phyloP scores from a whole-genome alignment of 2,329 filamentous ascomycete species.

The Dendrostoma leiphaemia region DNA sequence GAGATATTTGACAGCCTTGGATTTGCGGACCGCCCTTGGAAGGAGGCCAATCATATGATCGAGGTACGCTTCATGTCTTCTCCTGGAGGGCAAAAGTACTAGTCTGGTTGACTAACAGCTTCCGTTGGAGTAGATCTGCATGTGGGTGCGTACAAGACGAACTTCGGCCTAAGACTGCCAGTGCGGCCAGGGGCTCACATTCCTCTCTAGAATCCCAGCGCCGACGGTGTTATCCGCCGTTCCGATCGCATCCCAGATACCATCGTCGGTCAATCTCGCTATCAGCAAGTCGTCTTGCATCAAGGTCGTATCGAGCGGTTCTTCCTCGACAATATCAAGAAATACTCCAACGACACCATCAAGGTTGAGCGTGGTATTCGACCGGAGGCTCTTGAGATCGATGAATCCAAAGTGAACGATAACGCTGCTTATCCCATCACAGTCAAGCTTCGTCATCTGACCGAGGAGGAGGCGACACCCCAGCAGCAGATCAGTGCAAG shows the following conservation, averaged over 20 bases:
- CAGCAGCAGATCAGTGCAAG: slow-evolving; percentile 32
- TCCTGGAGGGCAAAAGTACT: no score
- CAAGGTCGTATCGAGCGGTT: slow-evolving; percentile 70
- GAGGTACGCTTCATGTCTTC: slow-evolving; percentile 47
- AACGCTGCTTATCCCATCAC: slow-evolving; percentile 58
- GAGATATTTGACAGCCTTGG: slow-evolving; percentile 75
- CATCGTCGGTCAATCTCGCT: slow-evolving; percentile 58
- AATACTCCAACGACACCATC: slow-evolving; percentile 47
- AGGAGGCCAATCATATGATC: slow-evolving; percentile 67
- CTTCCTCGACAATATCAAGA: slow-evolving; percentile 60
- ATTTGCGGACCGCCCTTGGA: slow-evolving; percentile 61
- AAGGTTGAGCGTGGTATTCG: slow-evolving; percentile 59
- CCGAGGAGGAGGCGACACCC: slow-evolving; percentile 56
- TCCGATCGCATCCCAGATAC: slow-evolving; percentile 63
- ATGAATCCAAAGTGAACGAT: slow-evolving; percentile 48
- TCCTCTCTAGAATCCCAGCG: slow-evolving; percentile 64
- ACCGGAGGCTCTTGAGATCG: slow-evolving; percentile 53
- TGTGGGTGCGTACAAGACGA: slow-evolving; percentile 29
- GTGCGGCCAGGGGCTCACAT: no score
- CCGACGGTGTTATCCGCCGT: slow-evolving; percentile 54
- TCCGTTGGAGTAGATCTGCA: slow-evolving; percentile 25
- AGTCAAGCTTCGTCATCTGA: slow-evolving; percentile 55
- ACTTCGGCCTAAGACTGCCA: no score
- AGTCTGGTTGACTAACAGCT: no score
- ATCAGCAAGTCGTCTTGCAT: slow-evolving; percentile 66